Conservation (phyloP, 345 rosid species). For the Hibiscus mutabilis region DNA sequence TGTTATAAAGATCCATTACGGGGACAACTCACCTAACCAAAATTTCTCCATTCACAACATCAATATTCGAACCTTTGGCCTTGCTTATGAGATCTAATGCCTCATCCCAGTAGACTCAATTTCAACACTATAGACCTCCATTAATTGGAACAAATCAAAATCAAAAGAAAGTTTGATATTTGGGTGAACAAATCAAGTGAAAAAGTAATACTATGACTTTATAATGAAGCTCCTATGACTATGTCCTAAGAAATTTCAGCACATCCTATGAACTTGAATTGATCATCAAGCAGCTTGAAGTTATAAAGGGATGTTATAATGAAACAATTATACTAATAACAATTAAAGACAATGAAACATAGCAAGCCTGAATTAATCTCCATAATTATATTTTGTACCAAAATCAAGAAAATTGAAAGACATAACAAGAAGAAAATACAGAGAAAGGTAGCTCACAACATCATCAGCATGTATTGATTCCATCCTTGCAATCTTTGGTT, state of each 20-base stretch:
- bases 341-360: constrained; percentile 19
- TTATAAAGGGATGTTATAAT: neutral
- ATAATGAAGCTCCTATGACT: neutral
- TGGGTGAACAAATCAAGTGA: too few species aligned
- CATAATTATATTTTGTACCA: constrained; percentile 8
- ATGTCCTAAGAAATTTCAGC: neutral
- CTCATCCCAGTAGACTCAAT: too few species aligned
- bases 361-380: constrained; percentile 16
- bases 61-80: too few species aligned
- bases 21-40: too few species aligned
- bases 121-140: too few species aligned
- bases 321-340: constrained; percentile 5
- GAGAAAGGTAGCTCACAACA: constrained; percentile 11
- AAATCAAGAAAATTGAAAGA: constrained; percentile 13
- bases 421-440: constrained; percentile 3
- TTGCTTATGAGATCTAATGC: too few species aligned
- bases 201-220: too few species aligned
- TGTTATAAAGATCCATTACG: too few species aligned
- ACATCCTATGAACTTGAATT: neutral
- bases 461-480: constrained; percentile 77
- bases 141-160: too few species aligned
- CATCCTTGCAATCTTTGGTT: constrained; percentile 88
- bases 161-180: too few species aligned
- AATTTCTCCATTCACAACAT: too few species aligned
- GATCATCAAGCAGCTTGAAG: neutral